A percentile compares a stretch with the other conserved stretches of the same genome.
These are phyloP conservation scores for Ophiocytium majus DNA, from an alignment of 352 stramenopile species.

Conservation along the genomic window DNA sequence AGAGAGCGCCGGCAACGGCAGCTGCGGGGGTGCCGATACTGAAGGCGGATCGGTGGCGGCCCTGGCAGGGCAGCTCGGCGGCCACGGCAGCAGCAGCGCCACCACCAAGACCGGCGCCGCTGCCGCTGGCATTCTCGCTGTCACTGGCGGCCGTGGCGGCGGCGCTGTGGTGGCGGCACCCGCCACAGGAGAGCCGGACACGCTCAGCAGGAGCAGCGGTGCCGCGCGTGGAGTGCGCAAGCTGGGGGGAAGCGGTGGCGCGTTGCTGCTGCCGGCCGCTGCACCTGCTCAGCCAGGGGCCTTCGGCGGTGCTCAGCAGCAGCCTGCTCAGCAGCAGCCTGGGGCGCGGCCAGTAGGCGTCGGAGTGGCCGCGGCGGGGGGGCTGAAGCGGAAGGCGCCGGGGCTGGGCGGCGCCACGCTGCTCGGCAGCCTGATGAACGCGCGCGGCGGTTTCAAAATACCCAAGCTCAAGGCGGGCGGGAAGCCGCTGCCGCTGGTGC, in stretches of 20 bases:
- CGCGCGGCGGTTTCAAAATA: neutral
- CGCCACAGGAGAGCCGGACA: no score
- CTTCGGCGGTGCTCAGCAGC: neutral
- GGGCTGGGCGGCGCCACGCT: neutral
- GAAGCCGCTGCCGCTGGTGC: neutral
- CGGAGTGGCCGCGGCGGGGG: no score
- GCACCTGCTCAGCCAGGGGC: neutral
- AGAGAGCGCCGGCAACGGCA: neutral
- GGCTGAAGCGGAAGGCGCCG: neutral
- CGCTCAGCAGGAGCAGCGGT: neutral
- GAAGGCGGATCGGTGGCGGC: no score
- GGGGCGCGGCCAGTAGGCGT: neutral
- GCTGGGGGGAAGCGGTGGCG: neutral
- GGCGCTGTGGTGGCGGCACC: no score
- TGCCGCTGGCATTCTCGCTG: no score
- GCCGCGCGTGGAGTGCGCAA: no score
- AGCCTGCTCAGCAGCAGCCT: neutral
- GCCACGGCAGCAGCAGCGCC: neutral
- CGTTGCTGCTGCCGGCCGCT: neutral
- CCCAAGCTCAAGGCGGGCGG: neutral
- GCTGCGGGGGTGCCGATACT: neutral
- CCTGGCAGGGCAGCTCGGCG: neutral
- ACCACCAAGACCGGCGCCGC: neutral
- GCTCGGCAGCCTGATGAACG: neutral
- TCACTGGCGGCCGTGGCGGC: no score